Percentiles rank a stretch among this genome's conserved stretches.
Evolutionary conservation across 1,284 basidiomycete genomes (phyloP).

Genomic region (Rhodotorula sp.): DNA sequence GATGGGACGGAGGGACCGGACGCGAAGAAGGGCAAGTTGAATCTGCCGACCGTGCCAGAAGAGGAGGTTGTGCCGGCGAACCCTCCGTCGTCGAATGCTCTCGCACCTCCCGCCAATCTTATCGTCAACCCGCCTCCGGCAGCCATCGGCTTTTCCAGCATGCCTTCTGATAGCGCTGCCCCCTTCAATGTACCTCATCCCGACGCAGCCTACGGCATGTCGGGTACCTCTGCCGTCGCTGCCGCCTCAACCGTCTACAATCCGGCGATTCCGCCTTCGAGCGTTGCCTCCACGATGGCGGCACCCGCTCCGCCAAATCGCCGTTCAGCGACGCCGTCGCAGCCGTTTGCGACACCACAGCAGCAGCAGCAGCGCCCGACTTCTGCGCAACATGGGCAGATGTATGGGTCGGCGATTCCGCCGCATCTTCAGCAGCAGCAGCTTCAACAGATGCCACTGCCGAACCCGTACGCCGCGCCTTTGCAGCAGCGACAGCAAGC

Average conservation of each 20-base stretch:
- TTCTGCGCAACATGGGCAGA: constrained; percentile 12
- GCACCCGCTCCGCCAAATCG: neutral
- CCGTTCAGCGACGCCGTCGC: neutral
- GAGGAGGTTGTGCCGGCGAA: constrained; percentile 20
- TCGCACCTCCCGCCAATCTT: neutral
- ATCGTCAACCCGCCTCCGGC: too few relatives aligned
- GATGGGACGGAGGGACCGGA: neutral
- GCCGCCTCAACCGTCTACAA: too few relatives aligned
- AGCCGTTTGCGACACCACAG: neutral
- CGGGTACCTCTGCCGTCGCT: too few relatives aligned
- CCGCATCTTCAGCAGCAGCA: constrained; percentile 26
- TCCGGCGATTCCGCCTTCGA: neutral
- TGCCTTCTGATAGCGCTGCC: neutral
- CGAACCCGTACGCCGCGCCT: neutral
- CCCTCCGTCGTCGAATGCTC: neutral
- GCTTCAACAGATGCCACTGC: neutral
- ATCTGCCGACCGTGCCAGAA: constrained; percentile 13
- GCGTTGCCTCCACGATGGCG: neutral
- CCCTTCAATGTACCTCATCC: neutral
- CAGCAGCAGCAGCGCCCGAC: constrained; percentile 7
- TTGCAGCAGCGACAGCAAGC: neutral
- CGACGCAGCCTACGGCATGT: too few relatives aligned
- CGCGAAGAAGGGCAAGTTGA: neutral
- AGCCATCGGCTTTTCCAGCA: neutral
- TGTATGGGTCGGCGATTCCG: constrained; percentile 29